Conservation (phyloP, 129 eudicot genomes). For the Dittrichia graveolens region DNA sequence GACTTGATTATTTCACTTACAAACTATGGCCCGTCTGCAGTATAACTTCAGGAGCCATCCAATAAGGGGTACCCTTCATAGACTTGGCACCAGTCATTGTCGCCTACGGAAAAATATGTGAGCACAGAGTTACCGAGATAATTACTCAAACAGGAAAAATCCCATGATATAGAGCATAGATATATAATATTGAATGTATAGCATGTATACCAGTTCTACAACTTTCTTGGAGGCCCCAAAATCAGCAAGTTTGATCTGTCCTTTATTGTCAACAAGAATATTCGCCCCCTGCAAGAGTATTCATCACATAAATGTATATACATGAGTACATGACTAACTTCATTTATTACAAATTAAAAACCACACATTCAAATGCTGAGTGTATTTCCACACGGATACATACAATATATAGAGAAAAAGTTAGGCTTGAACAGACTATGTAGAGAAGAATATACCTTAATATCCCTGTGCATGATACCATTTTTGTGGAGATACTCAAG, state of each 20-base stretch:
- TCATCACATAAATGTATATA: slow-evolving; percentile 22
- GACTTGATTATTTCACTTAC: slow-evolving; percentile 53
- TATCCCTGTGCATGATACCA: slow-evolving; percentile 96
- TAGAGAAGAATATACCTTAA: slow-evolving; percentile 59
- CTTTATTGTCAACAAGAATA: slow-evolving; percentile 95
- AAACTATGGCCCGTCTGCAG: slow-evolving; percentile 97
- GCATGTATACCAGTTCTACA: slow-evolving; percentile 76
- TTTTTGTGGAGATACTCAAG: slow-evolving; percentile 90
- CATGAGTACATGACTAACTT: slow-evolving; percentile 19
- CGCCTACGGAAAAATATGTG: slow-evolving; percentile 55
- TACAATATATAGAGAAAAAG: not conserved
- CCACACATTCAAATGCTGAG: not conserved
- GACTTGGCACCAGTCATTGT: slow-evolving; percentile 98
- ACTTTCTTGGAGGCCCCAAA: slow-evolving; percentile 99
- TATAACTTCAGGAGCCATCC: slow-evolving; percentile 99
- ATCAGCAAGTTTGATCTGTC: slow-evolving; percentile 95
- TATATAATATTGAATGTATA: not conserved
- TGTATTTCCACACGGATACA: not conserved
- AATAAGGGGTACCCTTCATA: slow-evolving; percentile 99
- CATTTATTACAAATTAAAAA: slow-evolving; percentile 4
- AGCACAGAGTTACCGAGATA: slow-evolving; percentile 9
- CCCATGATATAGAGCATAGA: not conserved
- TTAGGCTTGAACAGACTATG: not conserved
- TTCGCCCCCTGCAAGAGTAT: slow-evolving; percentile 78
- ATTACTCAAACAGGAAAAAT: not conserved